These are phyloP conservation scores for Candida albicans DNA, from an alignment of 1,139 yeast genomes.

Conservation along the genomic window DNA sequence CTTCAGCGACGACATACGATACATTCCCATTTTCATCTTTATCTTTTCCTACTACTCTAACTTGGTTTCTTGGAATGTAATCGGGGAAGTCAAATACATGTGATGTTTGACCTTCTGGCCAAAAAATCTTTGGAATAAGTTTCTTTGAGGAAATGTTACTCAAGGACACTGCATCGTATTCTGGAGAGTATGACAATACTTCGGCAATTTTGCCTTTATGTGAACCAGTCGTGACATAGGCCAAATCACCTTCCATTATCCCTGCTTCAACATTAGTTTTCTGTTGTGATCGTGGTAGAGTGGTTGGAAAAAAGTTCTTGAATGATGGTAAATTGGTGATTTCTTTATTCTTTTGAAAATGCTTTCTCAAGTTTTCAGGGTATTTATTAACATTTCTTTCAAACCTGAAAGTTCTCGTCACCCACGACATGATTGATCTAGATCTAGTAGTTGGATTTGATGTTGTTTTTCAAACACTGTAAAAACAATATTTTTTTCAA, in stretches of 20 bases:
- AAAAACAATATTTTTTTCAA: no score
- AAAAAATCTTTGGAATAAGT: constrained; percentile 60
- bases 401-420: constrained; percentile 36
- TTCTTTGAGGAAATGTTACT: constrained; percentile 38
- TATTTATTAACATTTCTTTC: constrained; percentile 37
- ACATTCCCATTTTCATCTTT: constrained; percentile 63
- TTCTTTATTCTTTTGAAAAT: constrained; percentile 25
- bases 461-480: no score
- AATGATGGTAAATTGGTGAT: constrained; percentile 39
- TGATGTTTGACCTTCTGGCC: constrained; percentile 72
- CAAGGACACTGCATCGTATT: constrained; percentile 34
- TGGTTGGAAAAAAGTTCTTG: constrained; percentile 23
- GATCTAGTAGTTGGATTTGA: not conserved
- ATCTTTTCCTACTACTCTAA: constrained; percentile 75
- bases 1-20: constrained; percentile 71
- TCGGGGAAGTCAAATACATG: constrained; percentile 70
- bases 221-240: constrained; percentile 61
- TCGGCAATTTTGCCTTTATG: constrained; percentile 73
- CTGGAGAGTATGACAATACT: constrained; percentile 31
- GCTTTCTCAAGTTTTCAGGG: constrained; percentile 32
- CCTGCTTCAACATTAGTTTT: constrained; percentile 34
- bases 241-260: constrained; percentile 43
- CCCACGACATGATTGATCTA: constrained; percentile 36
- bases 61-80: constrained; percentile 45
- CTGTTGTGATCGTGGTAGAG: constrained; percentile 27